Evolutionary conservation across 768 basidiomycete genomes (phyloP), one percentile per base, ranked within the genome.

Genomic region (Mycena vitilis): DNA sequence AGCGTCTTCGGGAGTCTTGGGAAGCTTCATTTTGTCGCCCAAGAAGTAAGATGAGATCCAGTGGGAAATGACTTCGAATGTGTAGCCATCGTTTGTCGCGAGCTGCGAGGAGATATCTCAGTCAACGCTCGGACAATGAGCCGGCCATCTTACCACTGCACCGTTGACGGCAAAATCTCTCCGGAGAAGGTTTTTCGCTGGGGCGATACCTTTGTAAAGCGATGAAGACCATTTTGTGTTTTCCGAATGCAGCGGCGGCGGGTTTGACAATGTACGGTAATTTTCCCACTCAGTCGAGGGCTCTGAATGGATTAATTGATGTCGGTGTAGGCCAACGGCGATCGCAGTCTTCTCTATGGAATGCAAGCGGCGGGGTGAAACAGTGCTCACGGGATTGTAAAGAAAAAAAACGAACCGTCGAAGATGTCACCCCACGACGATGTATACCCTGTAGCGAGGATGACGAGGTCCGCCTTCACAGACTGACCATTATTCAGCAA

Each of bases 21-120:
- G 87, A 4, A 91, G 75, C 1, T 78, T 81, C 81, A 91, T 84
- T 16, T 74, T 73, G 68, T 92, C 90, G 2, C 75, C 75, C 0
- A 85, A 81, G 72, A 91, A 90, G 72, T 89, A 89, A 5, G 88
- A 83, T 0, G 88, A 89, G 62, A 89, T 89, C 89, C 88, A 91
- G 23, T 91, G 89, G 0, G 89, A 82, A 3, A 76, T 77, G 2
- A 86, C 83, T 77, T 91, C 89, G 61, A 73, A 83, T 0, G 81
- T 75, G 65, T 90, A 89, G 9, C 87, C 85, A 47, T 82, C 81
- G 73, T 88, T 87, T 0, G 85, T 79, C 0, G 85, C 82, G 69
- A 88, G 84, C 90, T 91, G 66, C 11, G 18, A 23, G 40, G 16
- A 36, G 22, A 38, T 38, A 48, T 22, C 20, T 59, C 13, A 44